Percentiles rank a stretch among this genome's conserved stretches.
These are phyloP conservation scores for Cryptococcus deneoformans DNA, from an alignment of 1,284 basidiomycete genomes.

Conservation along the genomic window DNA sequence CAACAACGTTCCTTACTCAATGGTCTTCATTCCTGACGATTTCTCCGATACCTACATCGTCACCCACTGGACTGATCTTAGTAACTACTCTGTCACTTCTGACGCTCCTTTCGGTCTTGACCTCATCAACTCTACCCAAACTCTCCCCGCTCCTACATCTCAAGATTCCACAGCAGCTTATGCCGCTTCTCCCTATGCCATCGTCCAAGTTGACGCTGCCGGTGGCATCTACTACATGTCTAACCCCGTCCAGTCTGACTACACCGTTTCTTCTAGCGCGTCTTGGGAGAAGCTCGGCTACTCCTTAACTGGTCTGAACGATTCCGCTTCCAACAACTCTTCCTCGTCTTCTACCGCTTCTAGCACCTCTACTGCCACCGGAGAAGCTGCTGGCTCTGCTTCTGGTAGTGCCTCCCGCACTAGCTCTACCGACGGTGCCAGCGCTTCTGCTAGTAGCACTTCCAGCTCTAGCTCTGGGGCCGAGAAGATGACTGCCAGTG, in stretches of 20 bases:
- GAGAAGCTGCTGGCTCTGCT: constrained; percentile 8
- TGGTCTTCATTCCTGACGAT: constrained; percentile 80
- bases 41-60: constrained; percentile 73
- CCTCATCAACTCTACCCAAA: constrained; percentile 68
- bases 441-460: constrained; percentile 6
- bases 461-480: constrained; percentile 8
- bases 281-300: constrained; percentile 48
- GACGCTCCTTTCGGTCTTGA: constrained; percentile 37
- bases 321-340: constrained; percentile 9
- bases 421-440: constrained; percentile 5
- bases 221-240: constrained; percentile 67
- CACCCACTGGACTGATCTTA: constrained; percentile 50
- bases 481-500: constrained; percentile 1
- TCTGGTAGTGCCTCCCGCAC: constrained; percentile 9
- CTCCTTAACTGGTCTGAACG: constrained; percentile 22
- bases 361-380: constrained; percentile 14
- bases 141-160: constrained; percentile 62
- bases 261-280: constrained; percentile 38
- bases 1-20: constrained; percentile 53
- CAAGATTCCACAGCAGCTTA: constrained; percentile 68
- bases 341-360: constrained; percentile 12
- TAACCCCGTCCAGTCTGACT: constrained; percentile 52
- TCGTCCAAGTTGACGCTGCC: constrained; percentile 70
- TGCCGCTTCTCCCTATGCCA: constrained; percentile 64
- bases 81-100: constrained; percentile 28